Conservation (phyloP, 495 filamentous ascomycete genomes). For the Penicillium alfredii region DNA sequence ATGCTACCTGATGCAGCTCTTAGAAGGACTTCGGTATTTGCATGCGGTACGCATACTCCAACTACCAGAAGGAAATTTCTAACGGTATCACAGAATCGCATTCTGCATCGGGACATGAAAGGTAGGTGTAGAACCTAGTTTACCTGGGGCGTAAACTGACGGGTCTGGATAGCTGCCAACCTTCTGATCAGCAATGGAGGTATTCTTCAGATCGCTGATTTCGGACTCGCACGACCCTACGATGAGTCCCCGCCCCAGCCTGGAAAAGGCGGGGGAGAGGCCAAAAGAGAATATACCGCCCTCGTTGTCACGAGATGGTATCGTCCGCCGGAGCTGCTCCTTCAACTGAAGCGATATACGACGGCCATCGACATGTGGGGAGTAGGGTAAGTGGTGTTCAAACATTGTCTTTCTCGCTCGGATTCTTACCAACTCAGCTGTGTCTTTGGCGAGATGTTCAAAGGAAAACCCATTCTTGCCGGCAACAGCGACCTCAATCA, state of each 20-base stretch:
- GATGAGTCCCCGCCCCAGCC: constrained; percentile 76
- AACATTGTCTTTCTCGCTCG: neutral
- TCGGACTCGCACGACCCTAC: constrained; percentile 89
- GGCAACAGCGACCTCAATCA: constrained; percentile 87
- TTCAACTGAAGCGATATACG: constrained; percentile 83
- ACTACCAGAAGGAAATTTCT: constrained; percentile 2
- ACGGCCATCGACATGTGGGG: constrained; percentile 98
- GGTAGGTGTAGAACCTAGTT: constrained; percentile 20
- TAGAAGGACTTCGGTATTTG: constrained; percentile 83
- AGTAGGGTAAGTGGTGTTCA: constrained; percentile 64
- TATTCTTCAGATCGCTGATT: constrained; percentile 94
- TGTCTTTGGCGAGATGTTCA: constrained; percentile 98
- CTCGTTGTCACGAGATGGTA: constrained; percentile 98
- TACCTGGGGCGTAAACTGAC: constrained; percentile 17
- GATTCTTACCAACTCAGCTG: constrained; percentile 50
- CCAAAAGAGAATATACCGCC: constrained; percentile 83
- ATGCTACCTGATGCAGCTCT: constrained; percentile 91
- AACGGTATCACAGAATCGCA: constrained; percentile 51
- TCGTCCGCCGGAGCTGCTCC: constrained; percentile 84
- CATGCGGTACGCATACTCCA: constrained; percentile 54
- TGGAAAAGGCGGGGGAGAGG: constrained; percentile 78
- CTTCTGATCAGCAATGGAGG: constrained; percentile 93
- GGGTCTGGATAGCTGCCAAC: constrained; percentile 67
- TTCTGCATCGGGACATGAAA: constrained; percentile 97
- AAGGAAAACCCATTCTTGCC: constrained; percentile 84